phyloP scores from a whole-genome alignment of 2,329 filamentous ascomycete genomes.

The Xylariales sp. region DNA sequence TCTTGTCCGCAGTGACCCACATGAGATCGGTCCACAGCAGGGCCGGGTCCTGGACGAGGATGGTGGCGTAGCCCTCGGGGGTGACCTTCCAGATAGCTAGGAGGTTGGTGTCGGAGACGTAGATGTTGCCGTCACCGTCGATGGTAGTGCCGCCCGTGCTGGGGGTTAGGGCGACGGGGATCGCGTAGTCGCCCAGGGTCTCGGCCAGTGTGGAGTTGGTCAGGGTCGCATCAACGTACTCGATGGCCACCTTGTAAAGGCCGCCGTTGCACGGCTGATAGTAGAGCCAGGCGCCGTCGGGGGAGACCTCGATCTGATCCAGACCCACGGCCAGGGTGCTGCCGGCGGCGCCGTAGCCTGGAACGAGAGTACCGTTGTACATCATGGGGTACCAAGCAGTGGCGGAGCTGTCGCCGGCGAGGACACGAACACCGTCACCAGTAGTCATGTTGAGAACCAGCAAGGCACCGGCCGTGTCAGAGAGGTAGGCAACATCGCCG shows the following conservation, averaged over 20 bases:
- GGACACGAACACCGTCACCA: not conserved
- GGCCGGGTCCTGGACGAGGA: conserved; percentile 1
- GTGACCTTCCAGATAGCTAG: conserved; percentile 1
- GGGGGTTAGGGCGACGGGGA: not conserved
- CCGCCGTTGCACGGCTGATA: not conserved
- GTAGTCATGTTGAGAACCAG: not conserved
- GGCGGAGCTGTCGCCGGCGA: not conserved
- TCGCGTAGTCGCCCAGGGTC: not conserved
- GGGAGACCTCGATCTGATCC: not conserved
- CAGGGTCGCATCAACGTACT: not conserved
- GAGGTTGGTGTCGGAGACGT: not conserved
- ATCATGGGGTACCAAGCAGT: conserved; percentile 1
- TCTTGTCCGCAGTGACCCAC: not conserved
- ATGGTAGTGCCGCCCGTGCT: not conserved
- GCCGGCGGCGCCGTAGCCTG: not conserved
- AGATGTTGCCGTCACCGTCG: conserved; percentile 1
- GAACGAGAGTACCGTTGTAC: conserved; percentile 1
- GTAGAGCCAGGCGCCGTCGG: not conserved
- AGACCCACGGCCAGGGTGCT: not conserved
- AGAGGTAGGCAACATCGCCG: conserved; percentile 74
- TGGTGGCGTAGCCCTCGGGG: not conserved
- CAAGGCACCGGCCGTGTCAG: conserved; percentile 46
- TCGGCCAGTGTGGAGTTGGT: not conserved
- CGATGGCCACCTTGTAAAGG: not conserved
- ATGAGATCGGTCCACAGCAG: conserved; percentile 2